Percentiles rank a stretch among this genome's conserved stretches.
Conservation (phyloP, 306 rosid genomes). For the Quercus bicolor region DNA sequence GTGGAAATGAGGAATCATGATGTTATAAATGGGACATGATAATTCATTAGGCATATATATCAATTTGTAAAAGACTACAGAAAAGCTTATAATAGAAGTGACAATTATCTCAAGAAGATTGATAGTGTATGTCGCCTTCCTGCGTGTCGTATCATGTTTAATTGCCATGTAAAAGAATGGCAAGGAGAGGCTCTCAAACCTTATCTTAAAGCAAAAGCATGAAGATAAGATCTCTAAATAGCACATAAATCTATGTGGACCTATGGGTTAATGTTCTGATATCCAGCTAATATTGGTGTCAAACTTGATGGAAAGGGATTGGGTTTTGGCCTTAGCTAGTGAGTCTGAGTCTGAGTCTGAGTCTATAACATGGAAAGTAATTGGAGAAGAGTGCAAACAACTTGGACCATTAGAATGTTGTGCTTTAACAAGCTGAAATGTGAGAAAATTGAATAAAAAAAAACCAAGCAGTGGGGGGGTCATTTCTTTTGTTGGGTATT, state of each 20-base stretch:
- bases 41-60: neutral
- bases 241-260: slow-evolving; percentile 33
- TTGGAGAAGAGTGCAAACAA: slow-evolving; percentile 14
- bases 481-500: slow-evolving; percentile 16
- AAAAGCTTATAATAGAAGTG: neutral
- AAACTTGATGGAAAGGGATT: slow-evolving; percentile 3
- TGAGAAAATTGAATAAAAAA: slow-evolving; percentile 14
- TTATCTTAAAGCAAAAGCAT: slow-evolving; percentile 38
- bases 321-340: slow-evolving; percentile 21
- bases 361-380: slow-evolving; percentile 11
- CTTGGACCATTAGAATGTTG: slow-evolving; percentile 41
- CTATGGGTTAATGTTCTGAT: slow-evolving; percentile 7
- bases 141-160: slow-evolving; percentile 48
- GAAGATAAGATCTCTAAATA: slow-evolving; percentile 51
- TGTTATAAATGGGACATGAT: neutral
- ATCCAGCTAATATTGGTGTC: slow-evolving; percentile 40
- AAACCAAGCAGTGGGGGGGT: slow-evolving; percentile 28
- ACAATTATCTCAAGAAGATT: too few species aligned
- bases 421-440: slow-evolving; percentile 21
- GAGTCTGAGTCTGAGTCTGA: neutral
- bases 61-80: neutral
- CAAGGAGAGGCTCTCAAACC: slow-evolving; percentile 31
- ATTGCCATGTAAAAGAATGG: slow-evolving; percentile 38
- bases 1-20: too few species aligned
- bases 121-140: neutral